Evolutionary conservation across 2,329 filamentous ascomycete species (phyloP).

Genomic region (Bipolaris sorokiniana): DNA sequence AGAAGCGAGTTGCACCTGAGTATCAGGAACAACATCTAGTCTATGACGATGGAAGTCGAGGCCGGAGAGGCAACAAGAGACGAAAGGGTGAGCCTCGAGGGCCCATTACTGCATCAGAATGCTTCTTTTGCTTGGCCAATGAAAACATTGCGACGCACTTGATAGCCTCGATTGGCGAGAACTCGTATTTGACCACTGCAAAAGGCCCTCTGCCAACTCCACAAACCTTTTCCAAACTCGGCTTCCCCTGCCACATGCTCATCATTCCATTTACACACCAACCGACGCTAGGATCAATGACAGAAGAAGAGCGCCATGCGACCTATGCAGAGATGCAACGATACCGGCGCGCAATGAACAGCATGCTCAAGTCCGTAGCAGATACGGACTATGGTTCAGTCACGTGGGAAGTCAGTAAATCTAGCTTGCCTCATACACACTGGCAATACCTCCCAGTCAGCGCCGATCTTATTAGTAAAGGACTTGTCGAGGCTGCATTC

Average conservation of each 20-base stretch:
- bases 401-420: conserved; percentile 89
- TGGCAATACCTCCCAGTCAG: conserved; percentile 91
- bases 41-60: conserved; percentile 44
- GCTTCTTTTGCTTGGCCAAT: conserved; percentile 96
- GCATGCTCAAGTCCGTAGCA: conserved; percentile 68
- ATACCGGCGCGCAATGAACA: conserved; percentile 78
- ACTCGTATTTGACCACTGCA: conserved; percentile 86
- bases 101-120: conserved; percentile 68
- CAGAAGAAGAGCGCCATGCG: conserved; percentile 61
- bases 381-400: conserved; percentile 74
- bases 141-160: conserved; percentile 83
- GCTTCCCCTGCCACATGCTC: conserved; percentile 84
- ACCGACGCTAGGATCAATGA: conserved; percentile 73
- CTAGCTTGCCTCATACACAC: conserved; percentile 82
- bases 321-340: conserved; percentile 82
- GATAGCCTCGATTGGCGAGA: conserved; percentile 85
- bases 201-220: conserved; percentile 83
- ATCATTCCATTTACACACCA: conserved; percentile 88
- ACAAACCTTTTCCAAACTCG: conserved; percentile 72
- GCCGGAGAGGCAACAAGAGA: conserved; percentile 50
- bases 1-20: conserved; percentile 62
- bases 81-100: conserved; percentile 42
- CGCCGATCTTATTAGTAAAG: conserved; percentile 68
- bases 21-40: conserved; percentile 47
- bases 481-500: conserved; percentile 86